phyloP scores from a whole-genome alignment of 352 stramenopile genomes.

The Globisporangium yorkense region DNA sequence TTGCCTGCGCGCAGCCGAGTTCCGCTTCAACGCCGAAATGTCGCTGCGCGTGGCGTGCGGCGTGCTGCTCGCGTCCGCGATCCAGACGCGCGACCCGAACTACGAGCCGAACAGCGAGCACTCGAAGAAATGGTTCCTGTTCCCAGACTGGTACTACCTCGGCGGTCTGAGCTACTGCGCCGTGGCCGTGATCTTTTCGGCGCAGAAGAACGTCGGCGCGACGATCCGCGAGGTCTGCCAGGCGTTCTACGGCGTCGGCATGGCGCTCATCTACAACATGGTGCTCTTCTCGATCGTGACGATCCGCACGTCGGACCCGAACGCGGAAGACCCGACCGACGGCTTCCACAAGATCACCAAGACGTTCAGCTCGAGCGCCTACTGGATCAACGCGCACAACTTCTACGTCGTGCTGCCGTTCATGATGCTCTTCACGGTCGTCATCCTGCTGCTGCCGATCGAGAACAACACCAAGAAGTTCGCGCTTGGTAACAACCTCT shows the following conservation, averaged over 20 bases:
- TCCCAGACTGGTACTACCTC: slow-evolving; percentile 58
- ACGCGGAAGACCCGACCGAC: slow-evolving; percentile 23
- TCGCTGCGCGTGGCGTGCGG: slow-evolving; percentile 58
- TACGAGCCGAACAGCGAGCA: slow-evolving; percentile 36
- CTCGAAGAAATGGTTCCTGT: slow-evolving; percentile 69
- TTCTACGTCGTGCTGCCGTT: slow-evolving; percentile 69
- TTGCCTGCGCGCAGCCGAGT: slow-evolving; percentile 34
- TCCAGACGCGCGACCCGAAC: slow-evolving; percentile 50
- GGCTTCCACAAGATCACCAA: slow-evolving; percentile 55
- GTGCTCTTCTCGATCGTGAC: slow-evolving; percentile 47
- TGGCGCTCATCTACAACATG: slow-evolving; percentile 78
- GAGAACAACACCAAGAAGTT: slow-evolving; percentile 88
- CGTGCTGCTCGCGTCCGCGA: slow-evolving; percentile 61
- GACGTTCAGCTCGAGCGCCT: slow-evolving; percentile 52
- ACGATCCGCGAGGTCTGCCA: slow-evolving; percentile 68
- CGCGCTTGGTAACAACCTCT: slow-evolving; percentile 76
- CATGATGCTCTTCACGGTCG: slow-evolving; percentile 71
- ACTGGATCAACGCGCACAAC: slow-evolving; percentile 69
- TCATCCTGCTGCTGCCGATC: slow-evolving; percentile 50
- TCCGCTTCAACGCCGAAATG: slow-evolving; percentile 62
- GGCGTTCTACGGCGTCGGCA: slow-evolving; percentile 70
- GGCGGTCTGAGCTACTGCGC: slow-evolving; percentile 76
- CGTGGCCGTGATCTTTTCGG: slow-evolving; percentile 71
- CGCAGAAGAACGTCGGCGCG: slow-evolving; percentile 61
- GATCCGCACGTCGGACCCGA: slow-evolving; percentile 33